A percentile compares a stretch with the other conserved stretches of the same genome.
Conservation (phyloP, 1,139 yeast species). For the Protomyces inundatus region DNA sequence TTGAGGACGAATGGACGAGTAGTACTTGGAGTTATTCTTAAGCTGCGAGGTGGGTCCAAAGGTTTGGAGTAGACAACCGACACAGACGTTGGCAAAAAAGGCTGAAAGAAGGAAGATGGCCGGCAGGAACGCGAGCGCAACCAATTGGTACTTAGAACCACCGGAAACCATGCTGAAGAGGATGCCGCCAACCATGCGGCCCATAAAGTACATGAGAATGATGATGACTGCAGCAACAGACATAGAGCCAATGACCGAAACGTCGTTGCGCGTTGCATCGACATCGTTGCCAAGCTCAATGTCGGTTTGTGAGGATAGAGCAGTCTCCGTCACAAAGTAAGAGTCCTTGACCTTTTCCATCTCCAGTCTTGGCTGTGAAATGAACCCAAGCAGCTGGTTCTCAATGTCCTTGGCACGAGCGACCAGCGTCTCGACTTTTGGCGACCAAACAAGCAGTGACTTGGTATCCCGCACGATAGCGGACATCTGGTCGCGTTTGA, state of each 20-base stretch:
- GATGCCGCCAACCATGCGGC: not conserved
- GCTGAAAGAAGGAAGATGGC: conserved; percentile 4
- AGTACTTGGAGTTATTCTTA: conserved; percentile 18
- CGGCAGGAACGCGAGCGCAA: conserved; percentile 14
- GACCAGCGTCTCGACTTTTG: conserved; percentile 15
- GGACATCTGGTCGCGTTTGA: conserved; percentile 28
- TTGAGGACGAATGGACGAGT: conserved; percentile 18
- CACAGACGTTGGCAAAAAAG: conserved; percentile 19
- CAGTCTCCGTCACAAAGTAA: not conserved
- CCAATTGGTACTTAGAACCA: not conserved
- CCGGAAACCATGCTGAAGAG: conserved; percentile 6
- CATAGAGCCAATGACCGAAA: not conserved
- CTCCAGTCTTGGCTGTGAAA: not conserved
- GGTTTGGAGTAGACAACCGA: conserved; percentile 14
- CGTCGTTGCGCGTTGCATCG: not conserved
- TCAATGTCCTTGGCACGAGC: conserved; percentile 12
- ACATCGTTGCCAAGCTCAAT: not conserved
- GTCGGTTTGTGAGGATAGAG: not conserved
- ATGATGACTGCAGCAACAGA: not conserved
- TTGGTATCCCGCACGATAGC: conserved; percentile 28
- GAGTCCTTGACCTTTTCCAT: not conserved
- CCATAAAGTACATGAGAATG: not conserved
- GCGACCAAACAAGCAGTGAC: conserved; percentile 28
- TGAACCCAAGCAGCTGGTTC: not conserved
- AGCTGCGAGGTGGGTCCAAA: conserved; percentile 25